A percentile compares a stretch with the other conserved stretches of the same genome.
Evolutionary conservation across 2,329 filamentous ascomycete genomes (phyloP).

Genomic region (Cladobotryum mycophilum): DNA sequence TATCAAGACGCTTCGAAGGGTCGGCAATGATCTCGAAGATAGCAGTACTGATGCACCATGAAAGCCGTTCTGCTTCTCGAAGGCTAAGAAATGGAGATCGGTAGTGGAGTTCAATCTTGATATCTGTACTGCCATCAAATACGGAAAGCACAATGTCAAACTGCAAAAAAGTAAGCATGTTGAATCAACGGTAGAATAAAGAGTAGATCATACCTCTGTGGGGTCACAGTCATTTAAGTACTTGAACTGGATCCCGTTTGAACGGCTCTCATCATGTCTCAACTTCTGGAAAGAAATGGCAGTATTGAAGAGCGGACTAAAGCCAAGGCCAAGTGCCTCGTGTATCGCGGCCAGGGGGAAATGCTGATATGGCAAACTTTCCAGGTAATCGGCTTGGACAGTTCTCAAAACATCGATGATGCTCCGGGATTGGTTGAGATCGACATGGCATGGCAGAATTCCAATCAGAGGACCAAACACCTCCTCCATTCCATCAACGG

Average conservation of each 20-base stretch:
- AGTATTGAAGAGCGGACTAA: slow-evolving; percentile 5
- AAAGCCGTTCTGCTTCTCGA: neutral
- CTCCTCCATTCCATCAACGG: slow-evolving; percentile 4
- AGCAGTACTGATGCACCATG: neutral
- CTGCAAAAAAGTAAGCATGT: neutral
- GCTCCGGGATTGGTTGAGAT: neutral
- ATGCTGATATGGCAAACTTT: slow-evolving; percentile 5
- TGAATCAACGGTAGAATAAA: neutral
- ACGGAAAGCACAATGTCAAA: neutral
- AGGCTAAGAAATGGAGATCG: neutral
- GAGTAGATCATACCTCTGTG: neutral
- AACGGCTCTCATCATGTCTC: neutral
- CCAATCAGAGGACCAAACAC: slow-evolving; percentile 12
- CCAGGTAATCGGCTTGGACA: slow-evolving; percentile 2
- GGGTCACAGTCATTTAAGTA: neutral
- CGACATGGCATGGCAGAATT: slow-evolving; percentile 7
- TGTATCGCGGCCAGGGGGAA: slow-evolving; percentile 1
- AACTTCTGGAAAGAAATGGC: slow-evolving; percentile 5
- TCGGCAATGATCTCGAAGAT: neutral
- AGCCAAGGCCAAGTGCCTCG: neutral
- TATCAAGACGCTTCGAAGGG: neutral
- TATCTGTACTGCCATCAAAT: neutral
- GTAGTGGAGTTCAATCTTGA: neutral
- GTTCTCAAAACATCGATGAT: neutral
- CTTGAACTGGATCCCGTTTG: neutral